phyloP scores from a whole-genome alignment of 2,329 filamentous ascomycete species.

The Chaetomiaceae sp. region DNA sequence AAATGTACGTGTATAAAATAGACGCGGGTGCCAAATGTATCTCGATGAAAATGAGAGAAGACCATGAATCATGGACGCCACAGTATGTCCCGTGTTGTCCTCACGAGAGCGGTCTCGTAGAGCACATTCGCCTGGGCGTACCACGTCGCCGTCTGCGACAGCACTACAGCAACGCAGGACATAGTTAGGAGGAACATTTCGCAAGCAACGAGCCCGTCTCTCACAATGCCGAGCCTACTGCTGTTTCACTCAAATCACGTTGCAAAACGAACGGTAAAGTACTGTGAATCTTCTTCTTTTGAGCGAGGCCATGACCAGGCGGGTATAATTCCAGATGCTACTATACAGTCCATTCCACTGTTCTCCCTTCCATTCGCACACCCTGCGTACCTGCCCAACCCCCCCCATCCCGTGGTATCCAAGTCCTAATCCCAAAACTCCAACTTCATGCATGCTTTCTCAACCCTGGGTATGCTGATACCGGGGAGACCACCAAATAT shows the following conservation, averaged over 20 bases:
- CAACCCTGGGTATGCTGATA: conserved; percentile 11
- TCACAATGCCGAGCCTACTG: too few species aligned
- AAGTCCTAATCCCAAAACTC: conserved; percentile 10
- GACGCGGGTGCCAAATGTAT: neutral
- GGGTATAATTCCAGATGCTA: conserved; percentile 11
- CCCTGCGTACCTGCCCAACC: conserved; percentile 1
- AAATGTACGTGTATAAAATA: conserved; percentile 14
- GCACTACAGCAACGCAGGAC: too few species aligned
- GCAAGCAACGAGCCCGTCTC: too few species aligned
- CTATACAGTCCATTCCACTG: neutral
- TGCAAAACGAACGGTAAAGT: neutral
- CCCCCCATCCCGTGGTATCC: conserved; percentile 12
- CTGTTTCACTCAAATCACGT: neutral
- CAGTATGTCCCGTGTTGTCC: too few species aligned
- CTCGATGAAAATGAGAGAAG: neutral
- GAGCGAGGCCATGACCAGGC: conserved; percentile 2
- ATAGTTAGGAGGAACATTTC: too few species aligned
- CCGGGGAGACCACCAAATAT: conserved; percentile 8
- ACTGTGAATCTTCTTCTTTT: conserved; percentile 8
- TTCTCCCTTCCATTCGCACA: neutral
- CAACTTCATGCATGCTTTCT: conserved; percentile 15
- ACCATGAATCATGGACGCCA: too few species aligned
- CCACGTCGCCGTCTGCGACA: too few species aligned
- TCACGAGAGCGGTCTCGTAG: too few species aligned
- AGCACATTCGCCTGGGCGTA: too few species aligned